Evolutionary conservation across 352 stramenopile genomes (phyloP).

Genomic region (Globisporangium camurandrum): DNA sequence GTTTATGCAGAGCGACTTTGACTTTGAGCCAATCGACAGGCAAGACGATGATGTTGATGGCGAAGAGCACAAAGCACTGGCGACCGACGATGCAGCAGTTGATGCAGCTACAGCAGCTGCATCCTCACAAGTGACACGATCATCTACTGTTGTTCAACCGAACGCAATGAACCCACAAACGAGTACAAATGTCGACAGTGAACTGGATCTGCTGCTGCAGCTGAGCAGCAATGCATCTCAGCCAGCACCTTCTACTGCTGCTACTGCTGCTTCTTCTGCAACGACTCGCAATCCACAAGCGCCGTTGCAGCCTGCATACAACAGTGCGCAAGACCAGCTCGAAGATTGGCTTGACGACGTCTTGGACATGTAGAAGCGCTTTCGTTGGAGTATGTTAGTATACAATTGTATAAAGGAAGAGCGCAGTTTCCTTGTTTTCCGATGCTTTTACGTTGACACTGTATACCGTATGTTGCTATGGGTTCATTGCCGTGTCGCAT

Average conservation of each 20-base stretch:
- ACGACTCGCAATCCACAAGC: background rate
- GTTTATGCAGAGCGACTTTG: conserved; percentile 24
- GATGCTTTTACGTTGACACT: background rate
- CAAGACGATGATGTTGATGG: conserved; percentile 9
- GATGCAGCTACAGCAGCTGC: background rate
- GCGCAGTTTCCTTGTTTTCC: background rate
- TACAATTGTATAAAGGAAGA: background rate
- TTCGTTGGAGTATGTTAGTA: background rate
- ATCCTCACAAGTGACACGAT: too few species aligned
- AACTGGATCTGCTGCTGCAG: conserved; percentile 37
- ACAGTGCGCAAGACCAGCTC: conserved; percentile 25
- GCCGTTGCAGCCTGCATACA: background rate
- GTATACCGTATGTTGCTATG: too few species aligned
- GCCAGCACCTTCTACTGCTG: too few species aligned
- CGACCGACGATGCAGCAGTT: conserved; percentile 1
- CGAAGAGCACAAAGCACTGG: background rate
- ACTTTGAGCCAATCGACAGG: conserved; percentile 28
- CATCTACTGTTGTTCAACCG: too few species aligned
- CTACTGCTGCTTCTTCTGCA: too few species aligned
- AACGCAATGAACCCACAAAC: too few species aligned
- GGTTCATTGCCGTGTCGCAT: too few species aligned
- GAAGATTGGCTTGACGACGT: conserved; percentile 73
- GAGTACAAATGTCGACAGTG: conserved; percentile 13
- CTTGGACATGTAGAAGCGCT: conserved; percentile 26
- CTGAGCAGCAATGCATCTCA: conserved; percentile 16